phyloP scores from a whole-genome alignment of 805 yeast species.

The Huiozyma naganishii region DNA sequence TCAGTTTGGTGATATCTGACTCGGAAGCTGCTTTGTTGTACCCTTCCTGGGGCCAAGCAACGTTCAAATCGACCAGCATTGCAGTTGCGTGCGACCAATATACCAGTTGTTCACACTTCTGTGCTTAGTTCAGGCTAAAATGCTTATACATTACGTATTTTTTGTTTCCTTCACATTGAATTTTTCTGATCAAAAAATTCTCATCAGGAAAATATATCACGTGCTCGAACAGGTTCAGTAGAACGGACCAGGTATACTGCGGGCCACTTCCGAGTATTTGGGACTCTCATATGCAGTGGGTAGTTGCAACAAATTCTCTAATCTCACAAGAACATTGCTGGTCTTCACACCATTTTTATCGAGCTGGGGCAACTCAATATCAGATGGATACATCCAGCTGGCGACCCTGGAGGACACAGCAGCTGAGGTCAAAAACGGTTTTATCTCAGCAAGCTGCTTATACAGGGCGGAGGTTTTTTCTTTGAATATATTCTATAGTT shows the following conservation, averaged over 20 bases:
- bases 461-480: conserved; percentile 18
- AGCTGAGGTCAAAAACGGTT: conserved; percentile 1
- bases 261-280: background rate
- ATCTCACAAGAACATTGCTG: conserved; percentile 12
- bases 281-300: background rate
- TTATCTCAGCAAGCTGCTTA: conserved; percentile 8
- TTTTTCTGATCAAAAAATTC: too few relatives aligned
- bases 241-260: too few relatives aligned
- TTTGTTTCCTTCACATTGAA: background rate
- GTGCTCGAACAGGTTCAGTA: too few relatives aligned
- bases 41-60: conserved; percentile 56
- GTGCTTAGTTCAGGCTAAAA: background rate
- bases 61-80: conserved; percentile 57
- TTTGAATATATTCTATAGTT: conserved; percentile 20
- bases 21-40: conserved; percentile 34
- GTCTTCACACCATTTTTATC: conserved; percentile 13
- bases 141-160: background rate
- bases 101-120: background rate
- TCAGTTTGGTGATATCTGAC: conserved; percentile 35
- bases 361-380: conserved; percentile 12
- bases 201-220: too few relatives aligned
- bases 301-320: conserved; percentile 7
- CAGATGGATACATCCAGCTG: conserved; percentile 20
- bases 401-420: conserved; percentile 1
- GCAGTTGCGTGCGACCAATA: background rate